A percentile compares a stretch with the other conserved stretches of the same genome.
Evolutionary conservation across 2,329 filamentous ascomycete species (phyloP).

Genomic region (Aspergillus costaricaensis): DNA sequence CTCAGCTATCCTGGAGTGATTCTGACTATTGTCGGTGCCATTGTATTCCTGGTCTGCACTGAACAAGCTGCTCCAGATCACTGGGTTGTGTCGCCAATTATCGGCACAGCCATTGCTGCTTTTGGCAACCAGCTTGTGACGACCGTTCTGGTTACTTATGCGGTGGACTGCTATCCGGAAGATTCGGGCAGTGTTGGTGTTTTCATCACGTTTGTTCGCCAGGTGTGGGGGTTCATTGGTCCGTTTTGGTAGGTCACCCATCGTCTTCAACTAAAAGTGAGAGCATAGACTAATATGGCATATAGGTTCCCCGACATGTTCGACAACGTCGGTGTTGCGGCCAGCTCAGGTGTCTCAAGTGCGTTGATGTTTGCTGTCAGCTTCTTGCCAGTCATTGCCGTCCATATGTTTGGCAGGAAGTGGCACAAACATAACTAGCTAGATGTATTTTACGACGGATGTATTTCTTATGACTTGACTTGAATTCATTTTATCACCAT

Average conservation of each 20-base stretch:
- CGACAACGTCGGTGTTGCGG: constrained; percentile 36
- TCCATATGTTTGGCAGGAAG: constrained; percentile 17
- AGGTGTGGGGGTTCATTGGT: constrained; percentile 41
- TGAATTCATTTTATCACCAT: not conserved
- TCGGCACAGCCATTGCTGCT: constrained; percentile 56
- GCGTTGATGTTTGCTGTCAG: constrained; percentile 30
- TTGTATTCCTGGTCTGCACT: constrained; percentile 60
- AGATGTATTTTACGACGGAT: not conserved
- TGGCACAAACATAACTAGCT: constrained; percentile 10
- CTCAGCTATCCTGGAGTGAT: constrained; percentile 57
- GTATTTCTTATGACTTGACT: not conserved
- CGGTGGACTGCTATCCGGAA: constrained; percentile 59
- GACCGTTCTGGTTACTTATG: constrained; percentile 62
- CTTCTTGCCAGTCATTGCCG: constrained; percentile 16
- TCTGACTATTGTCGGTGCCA: constrained; percentile 55
- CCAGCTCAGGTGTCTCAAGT: constrained; percentile 31
- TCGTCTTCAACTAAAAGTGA: not conserved
- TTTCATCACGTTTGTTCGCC: constrained; percentile 60
- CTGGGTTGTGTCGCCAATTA: constrained; percentile 61
- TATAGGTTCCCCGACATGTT: constrained; percentile 40
- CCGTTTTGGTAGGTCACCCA: constrained; percentile 37
- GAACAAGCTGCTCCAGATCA: constrained; percentile 48
- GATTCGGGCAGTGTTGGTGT: constrained; percentile 61
- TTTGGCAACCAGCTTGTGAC: constrained; percentile 65
- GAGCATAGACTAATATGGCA: constrained; percentile 12